phyloP scores from a whole-genome alignment of 345 rosid genomes.

The Acer campestre region DNA sequence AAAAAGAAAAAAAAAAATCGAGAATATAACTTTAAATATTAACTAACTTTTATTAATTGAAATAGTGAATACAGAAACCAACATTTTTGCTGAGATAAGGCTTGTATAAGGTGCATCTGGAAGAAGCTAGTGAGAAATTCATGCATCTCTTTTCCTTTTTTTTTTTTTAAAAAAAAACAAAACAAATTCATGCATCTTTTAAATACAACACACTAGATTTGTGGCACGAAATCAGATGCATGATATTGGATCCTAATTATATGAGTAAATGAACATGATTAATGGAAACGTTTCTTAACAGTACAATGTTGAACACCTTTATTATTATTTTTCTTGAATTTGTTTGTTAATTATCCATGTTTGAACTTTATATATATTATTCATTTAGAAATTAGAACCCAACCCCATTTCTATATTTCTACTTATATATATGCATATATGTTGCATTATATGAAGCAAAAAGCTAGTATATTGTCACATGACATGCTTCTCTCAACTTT shows the following conservation, averaged over 20 bases:
- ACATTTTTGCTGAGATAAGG: background rate
- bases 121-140: background rate
- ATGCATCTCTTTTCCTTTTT: no score
- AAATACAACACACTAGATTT: background rate
- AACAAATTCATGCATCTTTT: background rate
- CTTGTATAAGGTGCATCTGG: background rate
- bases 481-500: background rate
- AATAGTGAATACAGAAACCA: no score
- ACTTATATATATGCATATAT: background rate
- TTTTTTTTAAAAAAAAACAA: no score
- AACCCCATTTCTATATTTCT: background rate
- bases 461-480: slow-evolving; percentile 1
- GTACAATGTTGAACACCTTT: background rate
- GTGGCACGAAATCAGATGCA: slow-evolving; percentile 1
- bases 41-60: no score
- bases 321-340: background rate
- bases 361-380: background rate
- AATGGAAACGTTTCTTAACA: background rate
- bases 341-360: background rate
- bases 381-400: background rate
- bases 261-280: background rate
- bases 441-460: slow-evolving; percentile 19
- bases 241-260: background rate
- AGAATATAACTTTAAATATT: no score
- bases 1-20: no score